phyloP scores from a whole-genome alignment of 768 basidiomycete genomes.

The Boletus subparvulus region DNA sequence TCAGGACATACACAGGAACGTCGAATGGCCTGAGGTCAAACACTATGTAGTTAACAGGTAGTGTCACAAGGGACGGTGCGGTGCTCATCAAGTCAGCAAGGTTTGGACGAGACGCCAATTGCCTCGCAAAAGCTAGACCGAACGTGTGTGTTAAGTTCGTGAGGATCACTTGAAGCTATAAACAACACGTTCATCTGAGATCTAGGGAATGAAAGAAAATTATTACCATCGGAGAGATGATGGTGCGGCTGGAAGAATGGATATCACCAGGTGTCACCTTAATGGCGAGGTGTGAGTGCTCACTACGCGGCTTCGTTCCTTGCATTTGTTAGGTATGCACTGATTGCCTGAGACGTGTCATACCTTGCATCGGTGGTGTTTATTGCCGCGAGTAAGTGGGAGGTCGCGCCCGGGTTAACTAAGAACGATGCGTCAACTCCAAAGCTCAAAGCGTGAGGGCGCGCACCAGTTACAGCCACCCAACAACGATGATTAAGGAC shows the following conservation, averaged over 20 bases:
- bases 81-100: constrained; percentile 38
- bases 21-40: constrained; percentile 58
- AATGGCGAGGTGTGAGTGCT: constrained; percentile 18
- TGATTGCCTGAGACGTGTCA: constrained; percentile 49
- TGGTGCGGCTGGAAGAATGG: constrained; percentile 16
- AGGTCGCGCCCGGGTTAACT: constrained; percentile 45
- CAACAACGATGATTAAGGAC: constrained; percentile 53
- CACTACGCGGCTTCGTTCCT: constrained; percentile 63
- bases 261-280: background rate
- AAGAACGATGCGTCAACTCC: background rate
- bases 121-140: constrained; percentile 32
- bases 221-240: constrained; percentile 14
- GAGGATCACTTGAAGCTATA: constrained; percentile 34
- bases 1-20: constrained; percentile 48
- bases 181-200: background rate
- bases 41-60: constrained; percentile 49
- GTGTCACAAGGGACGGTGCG: constrained; percentile 50
- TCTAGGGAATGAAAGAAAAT: background rate
- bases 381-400: constrained; percentile 38
- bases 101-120: constrained; percentile 28
- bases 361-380: constrained; percentile 43
- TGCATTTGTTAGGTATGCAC: constrained; percentile 46
- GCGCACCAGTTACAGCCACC: constrained; percentile 54
- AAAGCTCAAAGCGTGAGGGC: background rate
- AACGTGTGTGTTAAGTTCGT: constrained; percentile 39